These are phyloP conservation scores for Canavalia gladiata DNA, from an alignment of 306 rosid species.

Conservation along the genomic window DNA sequence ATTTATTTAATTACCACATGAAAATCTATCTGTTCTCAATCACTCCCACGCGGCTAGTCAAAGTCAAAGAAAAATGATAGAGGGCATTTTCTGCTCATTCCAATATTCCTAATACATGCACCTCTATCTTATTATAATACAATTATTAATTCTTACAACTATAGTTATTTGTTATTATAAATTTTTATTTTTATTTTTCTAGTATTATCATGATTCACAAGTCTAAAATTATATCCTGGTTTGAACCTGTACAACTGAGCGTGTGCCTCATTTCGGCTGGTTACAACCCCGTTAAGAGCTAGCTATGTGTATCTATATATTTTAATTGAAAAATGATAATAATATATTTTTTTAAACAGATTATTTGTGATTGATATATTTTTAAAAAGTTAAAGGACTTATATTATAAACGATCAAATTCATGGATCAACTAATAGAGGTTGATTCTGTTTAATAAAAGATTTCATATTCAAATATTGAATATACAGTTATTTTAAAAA, in stretches of 20 bases:
- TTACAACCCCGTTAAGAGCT: slow-evolving; percentile 14
- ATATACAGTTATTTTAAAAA: too few relatives aligned
- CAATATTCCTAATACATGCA: slow-evolving; percentile 59
- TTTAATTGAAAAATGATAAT: not conserved
- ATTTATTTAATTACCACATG: slow-evolving; percentile 15
- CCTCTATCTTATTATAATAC: slow-evolving; percentile 38
- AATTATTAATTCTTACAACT: not conserved
- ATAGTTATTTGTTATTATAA: slow-evolving; percentile 1
- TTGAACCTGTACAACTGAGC: slow-evolving; percentile 43
- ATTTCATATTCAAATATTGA: too few relatives aligned
- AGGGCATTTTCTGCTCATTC: slow-evolving; percentile 60
- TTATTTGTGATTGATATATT: too few relatives aligned
- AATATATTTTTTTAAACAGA: too few relatives aligned
- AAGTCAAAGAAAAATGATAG: slow-evolving; percentile 74
- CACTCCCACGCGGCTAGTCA: slow-evolving; percentile 57
- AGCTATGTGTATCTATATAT: not conserved
- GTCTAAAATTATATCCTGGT: slow-evolving; percentile 36
- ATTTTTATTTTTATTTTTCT: slow-evolving; percentile 41
- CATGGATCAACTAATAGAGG: too few relatives aligned
- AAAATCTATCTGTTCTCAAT: slow-evolving; percentile 54
- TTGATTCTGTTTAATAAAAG: too few relatives aligned
- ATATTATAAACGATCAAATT: too few relatives aligned
- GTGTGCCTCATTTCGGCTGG: slow-evolving; percentile 43
- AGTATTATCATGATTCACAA: slow-evolving; percentile 29
- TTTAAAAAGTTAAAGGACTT: too few relatives aligned